Base-by-base conservation (phyloP, 1,139 yeast genomes). In the Hemisphaericaspora xylofermentans region DNA sequence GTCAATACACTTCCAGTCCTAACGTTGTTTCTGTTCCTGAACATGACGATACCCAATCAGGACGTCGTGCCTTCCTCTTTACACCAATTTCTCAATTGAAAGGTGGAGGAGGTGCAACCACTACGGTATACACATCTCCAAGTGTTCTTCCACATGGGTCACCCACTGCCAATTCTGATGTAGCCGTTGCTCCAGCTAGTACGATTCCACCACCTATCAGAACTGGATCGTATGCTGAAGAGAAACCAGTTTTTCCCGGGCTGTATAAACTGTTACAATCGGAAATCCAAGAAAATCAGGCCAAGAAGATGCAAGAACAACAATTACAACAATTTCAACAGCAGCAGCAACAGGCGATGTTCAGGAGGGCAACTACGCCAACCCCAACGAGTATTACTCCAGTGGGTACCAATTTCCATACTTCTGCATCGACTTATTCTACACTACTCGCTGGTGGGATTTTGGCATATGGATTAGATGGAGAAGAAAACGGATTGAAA, bases 1-100 rank as follows among this genome's bases (percentile, higher is more conserved):
- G 91, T 41, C 91, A 84, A 59, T 84, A 82, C 58, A 74, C 82
- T 2, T 61, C 75, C 10, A 66, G 74, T 57, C 74, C 75, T 5
- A 68, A 73, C 48, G 72, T 71, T 33, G 64, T 77, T 2, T 71
- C 81, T 16, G 69, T 80, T 58, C 68, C 84, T 43, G 71, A 88
- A 61, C 78, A 82, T 55, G 78, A 86, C 68, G 74, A 84, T 67
- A 53, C 55, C 26, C 51, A 56, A 24, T 51, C 64, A 13, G 66
- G 66, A 6, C 60, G 77, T 35, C 60, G 60, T 35, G 76, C 77
- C 1, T 71, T 60, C 50, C 54, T 73, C 37, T 71, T 71, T 56
- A 71, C 76, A 6, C 78, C 78, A 12, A 66, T 72, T 33, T 71
- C 75, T 38, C 78, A 72, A 54, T 57, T 72, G 52, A 72, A 72